phyloP scores from a whole-genome alignment of 2,329 filamentous ascomycete genomes.

The Aureobasidium sp. region DNA sequence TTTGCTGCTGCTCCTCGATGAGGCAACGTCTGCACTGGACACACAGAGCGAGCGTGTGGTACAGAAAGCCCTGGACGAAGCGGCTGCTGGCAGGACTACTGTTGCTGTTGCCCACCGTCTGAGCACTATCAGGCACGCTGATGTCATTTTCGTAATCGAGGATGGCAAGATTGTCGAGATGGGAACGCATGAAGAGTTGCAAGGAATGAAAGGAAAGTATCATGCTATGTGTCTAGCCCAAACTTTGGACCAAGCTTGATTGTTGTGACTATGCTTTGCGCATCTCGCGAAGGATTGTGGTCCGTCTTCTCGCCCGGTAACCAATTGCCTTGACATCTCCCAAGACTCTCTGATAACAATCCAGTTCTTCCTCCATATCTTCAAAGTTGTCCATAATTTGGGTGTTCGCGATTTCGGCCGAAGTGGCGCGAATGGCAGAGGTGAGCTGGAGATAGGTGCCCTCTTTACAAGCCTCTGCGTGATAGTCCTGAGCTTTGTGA shows the following conservation, averaged over 20 bases:
- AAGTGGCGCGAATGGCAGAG: not conserved
- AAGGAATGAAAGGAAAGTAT: conserved; percentile 34
- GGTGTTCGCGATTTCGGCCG: too few species aligned
- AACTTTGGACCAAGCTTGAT: conserved; percentile 30
- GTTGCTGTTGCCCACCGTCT: conserved; percentile 38
- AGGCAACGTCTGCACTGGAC: conserved; percentile 56
- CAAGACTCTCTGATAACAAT: too few species aligned
- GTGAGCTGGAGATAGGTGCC: not conserved
- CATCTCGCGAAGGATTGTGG: too few species aligned
- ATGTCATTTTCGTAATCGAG: conserved; percentile 36
- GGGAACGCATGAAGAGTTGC: conserved; percentile 35
- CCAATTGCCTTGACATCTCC: too few species aligned
- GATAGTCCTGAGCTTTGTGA: not conserved
- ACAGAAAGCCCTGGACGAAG: conserved; percentile 58
- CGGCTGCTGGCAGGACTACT: conserved; percentile 37
- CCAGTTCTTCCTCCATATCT: not conserved
- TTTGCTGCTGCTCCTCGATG: conserved; percentile 49
- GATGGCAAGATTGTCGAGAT: conserved; percentile 33
- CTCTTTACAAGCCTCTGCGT: not conserved
- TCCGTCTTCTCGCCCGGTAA: too few species aligned
- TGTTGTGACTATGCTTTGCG: too few species aligned
- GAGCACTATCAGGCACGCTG: conserved; percentile 32
- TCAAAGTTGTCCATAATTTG: not conserved
- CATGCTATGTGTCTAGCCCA: conserved; percentile 40
- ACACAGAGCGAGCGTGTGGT: conserved; percentile 60